These are phyloP conservation scores for Piromyces finnis DNA, from an alignment of 192 early-diverging fungal genomes.

Conservation along the genomic window DNA sequence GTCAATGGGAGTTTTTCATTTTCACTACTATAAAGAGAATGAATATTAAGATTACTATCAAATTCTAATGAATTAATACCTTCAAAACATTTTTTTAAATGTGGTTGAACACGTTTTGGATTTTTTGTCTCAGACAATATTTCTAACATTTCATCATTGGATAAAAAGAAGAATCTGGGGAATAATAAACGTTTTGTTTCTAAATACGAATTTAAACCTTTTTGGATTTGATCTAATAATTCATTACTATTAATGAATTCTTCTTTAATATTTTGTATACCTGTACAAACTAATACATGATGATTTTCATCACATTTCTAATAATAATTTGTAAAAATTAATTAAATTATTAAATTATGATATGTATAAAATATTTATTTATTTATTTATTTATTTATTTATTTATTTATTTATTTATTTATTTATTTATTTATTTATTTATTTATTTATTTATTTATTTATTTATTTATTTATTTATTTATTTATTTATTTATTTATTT, in stretches of 20 bases:
- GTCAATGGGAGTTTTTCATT: slow-evolving; percentile 27
- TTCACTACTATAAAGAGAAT: slow-evolving; percentile 28
- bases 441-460: neutral
- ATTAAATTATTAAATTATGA: no score
- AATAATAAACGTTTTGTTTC: slow-evolving; percentile 40
- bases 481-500: neutral
- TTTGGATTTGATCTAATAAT: slow-evolving; percentile 33
- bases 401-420: no score
- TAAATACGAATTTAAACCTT: slow-evolving; percentile 40
- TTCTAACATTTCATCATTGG: slow-evolving; percentile 51
- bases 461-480: neutral
- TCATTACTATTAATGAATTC: slow-evolving; percentile 33
- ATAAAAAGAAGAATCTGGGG: slow-evolving; percentile 44
- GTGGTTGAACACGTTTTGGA: slow-evolving; percentile 39
- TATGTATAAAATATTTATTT: neutral
- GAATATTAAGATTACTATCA: slow-evolving; percentile 33
- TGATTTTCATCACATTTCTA: slow-evolving; percentile 25
- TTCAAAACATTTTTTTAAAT: slow-evolving; percentile 49
- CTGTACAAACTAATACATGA: slow-evolving; percentile 30
- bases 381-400: neutral
- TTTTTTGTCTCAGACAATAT: slow-evolving; percentile 48
- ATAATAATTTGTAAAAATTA: slow-evolving; percentile 6
- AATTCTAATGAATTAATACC: slow-evolving; percentile 35
- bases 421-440: neutral
- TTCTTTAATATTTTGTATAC: slow-evolving; percentile 35